Conservation (phyloP, 2,329 filamentous ascomycete species). For the Alternaria gansuensis region DNA sequence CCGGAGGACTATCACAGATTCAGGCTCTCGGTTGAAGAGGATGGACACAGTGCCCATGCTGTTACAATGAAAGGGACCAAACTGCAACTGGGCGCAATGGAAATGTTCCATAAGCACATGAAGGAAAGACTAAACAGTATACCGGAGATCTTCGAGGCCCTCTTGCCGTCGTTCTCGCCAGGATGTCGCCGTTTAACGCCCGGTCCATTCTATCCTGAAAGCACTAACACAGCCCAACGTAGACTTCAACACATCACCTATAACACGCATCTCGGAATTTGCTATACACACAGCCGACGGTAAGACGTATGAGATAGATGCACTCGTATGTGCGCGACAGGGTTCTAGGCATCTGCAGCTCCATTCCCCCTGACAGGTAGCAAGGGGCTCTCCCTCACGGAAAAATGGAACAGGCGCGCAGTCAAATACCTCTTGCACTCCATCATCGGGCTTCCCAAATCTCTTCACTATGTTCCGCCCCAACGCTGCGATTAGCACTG, state of each 20-base stretch:
- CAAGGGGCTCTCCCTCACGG: slow-evolving; percentile 39
- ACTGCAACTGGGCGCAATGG: slow-evolving; percentile 50
- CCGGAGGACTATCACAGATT: slow-evolving; percentile 46
- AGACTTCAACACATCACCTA: slow-evolving; percentile 47
- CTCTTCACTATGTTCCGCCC: slow-evolving; percentile 56
- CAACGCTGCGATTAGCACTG: slow-evolving; percentile 54
- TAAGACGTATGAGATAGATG: slow-evolving; percentile 52
- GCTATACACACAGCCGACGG: slow-evolving; percentile 56
- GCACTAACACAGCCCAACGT: slow-evolving; percentile 56
- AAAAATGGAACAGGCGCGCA: slow-evolving; percentile 50
- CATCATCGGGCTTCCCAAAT: slow-evolving; percentile 50
- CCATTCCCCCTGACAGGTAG: slow-evolving; percentile 52
- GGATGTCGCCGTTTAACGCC: slow-evolving; percentile 62
- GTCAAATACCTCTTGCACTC: slow-evolving; percentile 45
- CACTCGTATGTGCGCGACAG: slow-evolving; percentile 58
- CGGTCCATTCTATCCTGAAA: slow-evolving; percentile 62
- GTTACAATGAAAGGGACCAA: slow-evolving; percentile 50
- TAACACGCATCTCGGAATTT: slow-evolving; percentile 49
- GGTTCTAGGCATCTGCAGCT: slow-evolving; percentile 54
- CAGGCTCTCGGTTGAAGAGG: slow-evolving; percentile 45
- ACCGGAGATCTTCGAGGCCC: slow-evolving; percentile 54
- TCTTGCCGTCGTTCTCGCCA: slow-evolving; percentile 56
- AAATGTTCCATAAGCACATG: slow-evolving; percentile 56
- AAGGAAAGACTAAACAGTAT: slow-evolving; percentile 47
- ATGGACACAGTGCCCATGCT: slow-evolving; percentile 44